phyloP scores from a whole-genome alignment of 306 rosid species.

The Pterocarpus santalinus region DNA sequence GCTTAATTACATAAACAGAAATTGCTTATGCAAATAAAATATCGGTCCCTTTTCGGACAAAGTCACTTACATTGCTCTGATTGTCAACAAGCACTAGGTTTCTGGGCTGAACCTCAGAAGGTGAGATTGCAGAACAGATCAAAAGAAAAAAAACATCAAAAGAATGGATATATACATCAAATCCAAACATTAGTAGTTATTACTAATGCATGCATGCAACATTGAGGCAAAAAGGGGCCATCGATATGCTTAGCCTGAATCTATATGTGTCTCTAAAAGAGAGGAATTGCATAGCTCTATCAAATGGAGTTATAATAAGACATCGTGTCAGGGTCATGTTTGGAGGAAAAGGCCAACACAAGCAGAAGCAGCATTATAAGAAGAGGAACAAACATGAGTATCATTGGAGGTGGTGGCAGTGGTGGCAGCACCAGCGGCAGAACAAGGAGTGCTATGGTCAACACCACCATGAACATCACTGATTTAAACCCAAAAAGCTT shows the following conservation, averaged over 20 bases:
- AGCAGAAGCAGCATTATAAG: slow-evolving; percentile 48
- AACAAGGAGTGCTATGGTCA: slow-evolving; percentile 37
- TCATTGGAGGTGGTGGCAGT: slow-evolving; percentile 53
- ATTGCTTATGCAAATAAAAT: background rate
- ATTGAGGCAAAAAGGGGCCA: too few species aligned
- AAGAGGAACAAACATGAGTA: slow-evolving; percentile 49
- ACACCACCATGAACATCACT: slow-evolving; percentile 32
- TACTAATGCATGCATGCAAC: slow-evolving; percentile 24
- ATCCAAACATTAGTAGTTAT: slow-evolving; percentile 9
- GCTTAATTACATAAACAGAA: background rate
- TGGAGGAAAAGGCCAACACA: slow-evolving; percentile 39
- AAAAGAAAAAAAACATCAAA: background rate
- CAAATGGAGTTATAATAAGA: slow-evolving; percentile 4
- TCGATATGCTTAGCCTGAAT: background rate
- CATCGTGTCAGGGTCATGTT: slow-evolving; percentile 27
- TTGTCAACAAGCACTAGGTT: background rate
- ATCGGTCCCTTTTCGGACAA: background rate
- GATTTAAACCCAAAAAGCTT: slow-evolving; percentile 40
- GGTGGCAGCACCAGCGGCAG: slow-evolving; percentile 57
- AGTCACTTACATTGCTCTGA: slow-evolving; percentile 36
- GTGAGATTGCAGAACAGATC: background rate
- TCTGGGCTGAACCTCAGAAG: slow-evolving; percentile 14
- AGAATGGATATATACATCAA: background rate
- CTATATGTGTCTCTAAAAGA: background rate
- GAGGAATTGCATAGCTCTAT: background rate